A percentile compares a stretch with the other conserved stretches of the same genome.
phyloP scores from a whole-genome alignment of 2,329 filamentous ascomycete species.

The Pezicula rhizophila region DNA sequence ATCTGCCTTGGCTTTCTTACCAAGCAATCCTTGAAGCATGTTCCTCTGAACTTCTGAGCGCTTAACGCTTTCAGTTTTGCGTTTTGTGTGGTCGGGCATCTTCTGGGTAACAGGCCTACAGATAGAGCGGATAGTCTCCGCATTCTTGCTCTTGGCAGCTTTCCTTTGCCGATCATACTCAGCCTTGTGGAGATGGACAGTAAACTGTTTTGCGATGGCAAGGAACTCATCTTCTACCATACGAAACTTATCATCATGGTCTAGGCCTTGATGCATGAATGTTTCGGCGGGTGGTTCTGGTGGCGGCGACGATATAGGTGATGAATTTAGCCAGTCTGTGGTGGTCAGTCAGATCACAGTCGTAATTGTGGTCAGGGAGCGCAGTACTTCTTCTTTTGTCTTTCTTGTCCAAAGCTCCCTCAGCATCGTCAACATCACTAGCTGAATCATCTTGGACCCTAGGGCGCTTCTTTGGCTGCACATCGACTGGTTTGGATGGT shows the following conservation, averaged over 20 bases:
- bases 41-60: conserved; percentile 31
- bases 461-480: not conserved
- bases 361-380: not conserved
- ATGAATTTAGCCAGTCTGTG: conserved; percentile 19
- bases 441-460: not conserved
- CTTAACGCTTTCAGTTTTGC: conserved; percentile 27
- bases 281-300: conserved; percentile 41
- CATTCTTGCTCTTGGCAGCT: conserved; percentile 48
- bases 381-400: not conserved
- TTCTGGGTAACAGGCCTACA: conserved; percentile 31
- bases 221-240: conserved; percentile 83
- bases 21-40: conserved; percentile 19
- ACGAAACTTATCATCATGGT: conserved; percentile 65
- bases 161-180: conserved; percentile 67
- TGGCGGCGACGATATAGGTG: conserved; percentile 46
- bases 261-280: conserved; percentile 56
- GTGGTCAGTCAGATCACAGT: not conserved
- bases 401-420: not conserved
- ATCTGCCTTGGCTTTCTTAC: conserved; percentile 14
- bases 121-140: conserved; percentile 35
- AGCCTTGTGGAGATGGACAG: conserved; percentile 68
- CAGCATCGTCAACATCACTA: not conserved
- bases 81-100: conserved; percentile 23
- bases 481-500: too few relatives aligned
- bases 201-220: conserved; percentile 61